Evolutionary conservation across 495 filamentous ascomycete species (phyloP), one percentile per base, ranked within the genome.

Genomic region (Apiosordaria backusii): DNA sequence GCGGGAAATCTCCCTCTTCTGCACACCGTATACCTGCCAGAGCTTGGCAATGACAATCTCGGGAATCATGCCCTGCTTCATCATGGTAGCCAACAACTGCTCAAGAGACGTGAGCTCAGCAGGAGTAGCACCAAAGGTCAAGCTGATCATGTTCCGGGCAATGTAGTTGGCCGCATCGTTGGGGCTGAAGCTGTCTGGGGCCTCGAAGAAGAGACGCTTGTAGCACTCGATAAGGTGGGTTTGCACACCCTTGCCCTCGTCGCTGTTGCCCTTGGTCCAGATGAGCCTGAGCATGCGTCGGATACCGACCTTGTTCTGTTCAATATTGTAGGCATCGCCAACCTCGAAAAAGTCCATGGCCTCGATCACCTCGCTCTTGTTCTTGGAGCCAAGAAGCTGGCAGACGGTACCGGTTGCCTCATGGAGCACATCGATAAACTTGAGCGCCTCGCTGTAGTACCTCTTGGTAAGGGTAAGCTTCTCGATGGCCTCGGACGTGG

Each of bases 241-340:
- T 73, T 98, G 95, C 2, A 99, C 93, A 55, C 95, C 95, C 77
- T 99, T 99, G 64, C 95, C 95, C 82, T 99, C 95, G 72, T 99
- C 95, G 71, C 91, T 97, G 78, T 97, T 98, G 61, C 94, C 95
- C 78, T 99, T 99, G 21, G 96, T 98, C 95, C 95, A 99, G 75
- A 99, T 98, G 52, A 98, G 82, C 52, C 92, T 86, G 53, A 99
- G 85, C 95, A 99, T 99, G 62, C 91, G 86, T 54, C 93, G 86
- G 69, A 98, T 97, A 62, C 95, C 95, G 62, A 88, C 75, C 74
- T 93, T 91, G 67, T 95, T 92, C 59, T 93, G 91, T 76, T 97
- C 91, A 55, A 99, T 86, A 76, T 93, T 93, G 84, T 97, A 97
- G 6, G 91, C 92, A 76, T 99, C 92, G 45, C 94, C 85, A 29